Percentiles rank a stretch among this genome's conserved stretches.
These are phyloP conservation scores for Saturnispora sanitii DNA, from an alignment of 805 yeast genomes.

Conservation along the genomic window DNA sequence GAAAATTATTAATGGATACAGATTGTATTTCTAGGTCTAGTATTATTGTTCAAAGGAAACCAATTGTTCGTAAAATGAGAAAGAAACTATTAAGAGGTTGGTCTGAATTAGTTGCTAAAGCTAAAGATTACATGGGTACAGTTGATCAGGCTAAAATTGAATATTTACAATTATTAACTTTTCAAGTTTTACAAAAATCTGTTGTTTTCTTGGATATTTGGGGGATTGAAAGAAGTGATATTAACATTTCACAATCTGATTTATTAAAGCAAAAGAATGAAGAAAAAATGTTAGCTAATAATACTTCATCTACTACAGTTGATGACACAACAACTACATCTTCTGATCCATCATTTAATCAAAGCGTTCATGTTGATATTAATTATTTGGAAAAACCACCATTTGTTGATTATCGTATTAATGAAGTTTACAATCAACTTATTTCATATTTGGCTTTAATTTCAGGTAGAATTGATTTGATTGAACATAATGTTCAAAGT, in stretches of 20 bases:
- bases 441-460: slow-evolving; percentile 55
- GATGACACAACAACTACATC: neutral
- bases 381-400: slow-evolving; percentile 48
- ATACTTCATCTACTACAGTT: neutral
- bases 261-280: neutral
- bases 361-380: slow-evolving; percentile 21
- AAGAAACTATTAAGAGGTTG: slow-evolving; percentile 68
- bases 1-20: slow-evolving; percentile 51
- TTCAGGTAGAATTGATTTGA: slow-evolving; percentile 67
- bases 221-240: slow-evolving; percentile 50
- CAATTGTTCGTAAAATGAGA: slow-evolving; percentile 52
- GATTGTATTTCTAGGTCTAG: slow-evolving; percentile 69
- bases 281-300: neutral
- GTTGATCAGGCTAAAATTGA: slow-evolving; percentile 48
- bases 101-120: slow-evolving; percentile 69
- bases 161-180: slow-evolving; percentile 51
- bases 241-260: slow-evolving; percentile 17
- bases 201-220: slow-evolving; percentile 58
- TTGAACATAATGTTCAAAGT: slow-evolving; percentile 64
- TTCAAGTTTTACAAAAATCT: slow-evolving; percentile 58
- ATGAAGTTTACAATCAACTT: slow-evolving; percentile 52
- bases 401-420: slow-evolving; percentile 48
- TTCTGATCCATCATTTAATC: neutral
- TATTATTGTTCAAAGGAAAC: slow-evolving; percentile 53
- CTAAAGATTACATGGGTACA: slow-evolving; percentile 64